These are phyloP conservation scores for Nakazawaea anatomiae DNA, from an alignment of 805 yeast genomes.

Conservation along the genomic window DNA sequence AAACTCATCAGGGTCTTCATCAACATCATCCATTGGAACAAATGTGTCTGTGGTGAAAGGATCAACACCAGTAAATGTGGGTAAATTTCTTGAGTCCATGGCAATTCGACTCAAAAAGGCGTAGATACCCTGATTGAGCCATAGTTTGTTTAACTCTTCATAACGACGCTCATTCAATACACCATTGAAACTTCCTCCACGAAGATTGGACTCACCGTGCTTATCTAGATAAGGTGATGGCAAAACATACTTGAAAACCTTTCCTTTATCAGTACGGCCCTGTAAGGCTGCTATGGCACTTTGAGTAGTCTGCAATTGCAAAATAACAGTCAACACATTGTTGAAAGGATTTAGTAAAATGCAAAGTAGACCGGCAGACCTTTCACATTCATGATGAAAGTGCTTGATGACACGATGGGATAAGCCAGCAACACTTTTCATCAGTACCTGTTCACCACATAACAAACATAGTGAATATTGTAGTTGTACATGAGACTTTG, in stretches of 20 bases:
- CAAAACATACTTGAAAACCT: constrained; percentile 23
- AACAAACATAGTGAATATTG: constrained; percentile 39
- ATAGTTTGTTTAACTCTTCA: constrained; percentile 47
- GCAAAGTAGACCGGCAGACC: constrained; percentile 17
- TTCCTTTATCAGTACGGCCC: constrained; percentile 13
- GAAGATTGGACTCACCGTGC: constrained; percentile 69
- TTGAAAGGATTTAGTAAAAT: constrained; percentile 13
- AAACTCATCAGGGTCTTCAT: neutral
- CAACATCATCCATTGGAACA: neutral
- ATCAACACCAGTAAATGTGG: constrained; percentile 1
- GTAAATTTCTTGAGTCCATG: constrained; percentile 6
- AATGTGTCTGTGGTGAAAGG: neutral
- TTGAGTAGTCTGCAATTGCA: constrained; percentile 19
- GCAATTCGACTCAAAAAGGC: constrained; percentile 36
- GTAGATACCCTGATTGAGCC: constrained; percentile 56
- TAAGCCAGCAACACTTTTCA: constrained; percentile 17
- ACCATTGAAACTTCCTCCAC: constrained; percentile 48
- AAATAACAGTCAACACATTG: constrained; percentile 20
- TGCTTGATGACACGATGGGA: constrained; percentile 21
- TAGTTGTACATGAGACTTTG: constrained; percentile 11
- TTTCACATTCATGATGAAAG: constrained; percentile 25
- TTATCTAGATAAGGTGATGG: constrained; percentile 63
- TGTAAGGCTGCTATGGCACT: constrained; percentile 4
- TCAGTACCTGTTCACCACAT: constrained; percentile 35
- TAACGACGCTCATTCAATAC: constrained; percentile 48